phyloP scores from a whole-genome alignment of 169 alveolate species.

The Plasmodium relictum region DNA sequence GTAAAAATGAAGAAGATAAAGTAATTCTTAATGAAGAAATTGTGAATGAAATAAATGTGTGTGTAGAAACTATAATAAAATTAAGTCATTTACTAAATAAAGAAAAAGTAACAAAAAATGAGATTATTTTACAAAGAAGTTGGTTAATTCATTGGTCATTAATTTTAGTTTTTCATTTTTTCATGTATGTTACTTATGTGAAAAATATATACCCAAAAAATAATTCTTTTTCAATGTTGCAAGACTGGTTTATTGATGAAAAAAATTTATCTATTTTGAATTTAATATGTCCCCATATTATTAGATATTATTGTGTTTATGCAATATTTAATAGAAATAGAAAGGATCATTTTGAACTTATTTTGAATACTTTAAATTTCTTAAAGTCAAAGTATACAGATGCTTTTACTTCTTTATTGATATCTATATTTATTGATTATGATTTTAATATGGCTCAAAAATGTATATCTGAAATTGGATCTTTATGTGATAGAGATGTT shows the following conservation, averaged over 20 bases:
- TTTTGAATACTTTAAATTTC: conserved; percentile 82
- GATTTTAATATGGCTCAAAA: conserved; percentile 92
- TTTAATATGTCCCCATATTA: conserved; percentile 85
- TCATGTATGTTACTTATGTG: conserved; percentile 81
- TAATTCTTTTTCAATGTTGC: conserved; percentile 85
- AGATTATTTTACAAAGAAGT: conserved; percentile 83
- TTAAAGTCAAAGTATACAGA: conserved; percentile 88
- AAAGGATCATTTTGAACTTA: conserved; percentile 87
- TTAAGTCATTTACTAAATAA: conserved; percentile 79
- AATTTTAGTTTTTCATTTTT: conserved; percentile 84
- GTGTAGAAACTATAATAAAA: conserved; percentile 80
- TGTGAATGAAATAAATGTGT: conserved; percentile 80
- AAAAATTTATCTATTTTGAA: conserved; percentile 84
- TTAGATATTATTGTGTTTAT: conserved; percentile 88
- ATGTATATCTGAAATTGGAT: conserved; percentile 85
- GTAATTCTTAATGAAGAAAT: conserved; percentile 79
- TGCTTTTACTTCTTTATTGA: conserved; percentile 91
- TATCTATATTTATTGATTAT: conserved; percentile 90
- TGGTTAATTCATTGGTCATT: conserved; percentile 89
- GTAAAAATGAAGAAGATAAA: conserved; percentile 78
- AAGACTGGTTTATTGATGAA: conserved; percentile 87
- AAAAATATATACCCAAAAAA: conserved; percentile 82
- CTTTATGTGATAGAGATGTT: conserved; percentile 85
- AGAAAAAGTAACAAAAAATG: conserved; percentile 79
- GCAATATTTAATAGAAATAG: conserved; percentile 86